Evolutionary conservation across 495 filamentous ascomycete genomes (phyloP).

Genomic region (Xylaria telfairii): DNA sequence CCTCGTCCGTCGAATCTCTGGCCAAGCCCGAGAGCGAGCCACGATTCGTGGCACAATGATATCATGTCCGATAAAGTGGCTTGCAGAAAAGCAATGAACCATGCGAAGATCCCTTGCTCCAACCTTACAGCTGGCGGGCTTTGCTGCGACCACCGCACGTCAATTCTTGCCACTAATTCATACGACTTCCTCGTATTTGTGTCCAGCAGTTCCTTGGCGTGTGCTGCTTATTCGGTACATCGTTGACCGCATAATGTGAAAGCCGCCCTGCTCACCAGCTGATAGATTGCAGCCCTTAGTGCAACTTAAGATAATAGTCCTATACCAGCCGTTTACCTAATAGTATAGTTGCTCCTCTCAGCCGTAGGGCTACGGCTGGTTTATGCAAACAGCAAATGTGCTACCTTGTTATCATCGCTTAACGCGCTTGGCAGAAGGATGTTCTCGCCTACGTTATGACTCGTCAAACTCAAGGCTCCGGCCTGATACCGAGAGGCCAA

Average conservation of each 20-base stretch:
- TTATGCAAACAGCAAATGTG: not conserved
- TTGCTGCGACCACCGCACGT: not conserved
- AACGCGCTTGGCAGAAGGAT: not conserved
- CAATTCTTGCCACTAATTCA: not conserved
- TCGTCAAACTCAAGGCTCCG: not conserved
- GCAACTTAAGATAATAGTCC: not conserved
- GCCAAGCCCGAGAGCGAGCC: slow-evolving; percentile 5
- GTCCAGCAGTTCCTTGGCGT: not conserved
- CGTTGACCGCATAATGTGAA: not conserved
- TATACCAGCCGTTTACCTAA: not conserved
- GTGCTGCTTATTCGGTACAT: not conserved
- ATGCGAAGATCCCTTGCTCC: not conserved
- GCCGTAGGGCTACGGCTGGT: not conserved
- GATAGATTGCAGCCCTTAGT: not conserved
- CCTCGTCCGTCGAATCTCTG: not conserved
- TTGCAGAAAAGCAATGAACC: slow-evolving; percentile 18
- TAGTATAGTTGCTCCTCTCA: not conserved
- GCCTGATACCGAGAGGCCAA: too few relatives aligned
- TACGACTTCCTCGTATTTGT: not conserved
- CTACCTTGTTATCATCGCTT: not conserved
- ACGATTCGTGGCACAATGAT: slow-evolving; percentile 7
- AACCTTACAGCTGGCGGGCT: not conserved
- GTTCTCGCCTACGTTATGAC: not conserved
- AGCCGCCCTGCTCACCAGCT: not conserved
- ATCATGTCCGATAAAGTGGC: not conserved